phyloP scores from a whole-genome alignment of 495 filamentous ascomycete species.

The Thermochaetoides thermophila region DNA sequence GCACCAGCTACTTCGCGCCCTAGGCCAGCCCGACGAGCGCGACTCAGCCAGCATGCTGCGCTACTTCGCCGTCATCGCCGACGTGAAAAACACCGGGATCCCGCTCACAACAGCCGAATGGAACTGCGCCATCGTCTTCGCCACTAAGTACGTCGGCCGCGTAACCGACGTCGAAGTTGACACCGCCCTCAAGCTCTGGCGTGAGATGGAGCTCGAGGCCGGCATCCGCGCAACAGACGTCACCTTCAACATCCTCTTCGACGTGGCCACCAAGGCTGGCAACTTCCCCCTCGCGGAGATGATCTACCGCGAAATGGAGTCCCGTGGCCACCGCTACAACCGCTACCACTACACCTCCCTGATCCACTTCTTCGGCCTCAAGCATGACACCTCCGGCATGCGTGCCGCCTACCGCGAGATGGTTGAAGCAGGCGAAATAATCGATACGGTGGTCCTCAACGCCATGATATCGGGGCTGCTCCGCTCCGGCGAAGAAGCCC shows the following conservation, averaged over 20 bases:
- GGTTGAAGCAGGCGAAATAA: constrained; percentile 65
- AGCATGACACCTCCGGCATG: constrained; percentile 50
- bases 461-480: constrained; percentile 68
- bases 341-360: constrained; percentile 63
- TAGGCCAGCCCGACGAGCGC: constrained; percentile 48
- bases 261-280: constrained; percentile 68
- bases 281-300: constrained; percentile 73
- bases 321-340: constrained; percentile 46
- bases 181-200: constrained; percentile 67
- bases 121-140: constrained; percentile 70
- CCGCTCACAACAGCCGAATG: constrained; percentile 53
- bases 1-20: constrained; percentile 48
- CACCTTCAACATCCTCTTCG: constrained; percentile 86
- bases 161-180: constrained; percentile 51
- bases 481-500: constrained; percentile 49
- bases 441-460: constrained; percentile 80
- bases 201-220: constrained; percentile 68
- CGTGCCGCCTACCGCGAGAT: constrained; percentile 59
- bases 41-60: constrained; percentile 51
- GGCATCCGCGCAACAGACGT: constrained; percentile 47
- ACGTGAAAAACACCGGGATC: constrained; percentile 55
- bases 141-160: constrained; percentile 49
- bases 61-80: constrained; percentile 70
- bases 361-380: constrained; percentile 70
- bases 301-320: constrained; percentile 65